Evolutionary conservation across 2,329 filamentous ascomycete species (phyloP).

Genomic region (Xylariaceae sp.): DNA sequence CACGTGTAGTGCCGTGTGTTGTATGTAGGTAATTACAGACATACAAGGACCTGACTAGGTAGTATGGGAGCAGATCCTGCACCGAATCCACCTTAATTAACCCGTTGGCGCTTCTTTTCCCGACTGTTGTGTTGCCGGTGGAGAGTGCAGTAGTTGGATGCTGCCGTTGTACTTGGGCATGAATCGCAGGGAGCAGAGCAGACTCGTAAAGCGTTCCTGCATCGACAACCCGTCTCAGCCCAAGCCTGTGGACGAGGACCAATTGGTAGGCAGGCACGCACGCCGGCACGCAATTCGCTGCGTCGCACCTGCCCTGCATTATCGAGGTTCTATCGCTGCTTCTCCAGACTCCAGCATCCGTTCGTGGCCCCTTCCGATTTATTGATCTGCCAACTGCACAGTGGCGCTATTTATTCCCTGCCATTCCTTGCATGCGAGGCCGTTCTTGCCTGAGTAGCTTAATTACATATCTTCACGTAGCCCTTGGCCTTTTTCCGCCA

Average conservation of each 20-base stretch:
- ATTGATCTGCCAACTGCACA: slow-evolving; percentile 7
- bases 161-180: background rate
- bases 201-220: background rate
- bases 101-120: too few relatives aligned
- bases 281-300: background rate
- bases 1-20: background rate
- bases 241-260: background rate
- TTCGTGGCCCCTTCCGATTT: slow-evolving; percentile 18
- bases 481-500: background rate
- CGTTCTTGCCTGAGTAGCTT: slow-evolving; percentile 10
- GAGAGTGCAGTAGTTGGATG: too few relatives aligned
- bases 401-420: background rate
- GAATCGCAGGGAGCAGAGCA: too few relatives aligned
- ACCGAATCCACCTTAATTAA: too few relatives aligned
- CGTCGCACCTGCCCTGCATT: slow-evolving; percentile 10
- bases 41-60: too few relatives aligned
- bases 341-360: background rate
- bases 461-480: slow-evolving; percentile 6
- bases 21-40: background rate
- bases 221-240: background rate
- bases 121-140: too few relatives aligned
- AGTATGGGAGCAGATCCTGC: too few relatives aligned
- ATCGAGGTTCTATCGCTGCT: background rate
- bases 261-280: background rate
- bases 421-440: slow-evolving; percentile 4